Percentiles rank a stretch among this genome's conserved stretches.
phyloP scores from a whole-genome alignment of 306 rosid species.

The Prunus campanulata region DNA sequence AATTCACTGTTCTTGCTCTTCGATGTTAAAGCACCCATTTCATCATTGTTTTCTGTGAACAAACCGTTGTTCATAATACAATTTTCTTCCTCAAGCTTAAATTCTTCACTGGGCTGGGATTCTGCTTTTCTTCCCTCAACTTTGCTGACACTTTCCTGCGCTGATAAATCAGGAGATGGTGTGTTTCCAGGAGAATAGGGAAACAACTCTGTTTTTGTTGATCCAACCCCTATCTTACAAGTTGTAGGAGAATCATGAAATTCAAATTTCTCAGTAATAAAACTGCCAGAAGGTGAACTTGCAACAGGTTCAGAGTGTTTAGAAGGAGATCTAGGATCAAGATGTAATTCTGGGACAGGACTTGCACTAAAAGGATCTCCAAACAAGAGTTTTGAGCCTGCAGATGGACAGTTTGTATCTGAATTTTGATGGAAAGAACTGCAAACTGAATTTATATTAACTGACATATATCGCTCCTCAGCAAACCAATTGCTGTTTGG shows the following conservation, averaged over 20 bases:
- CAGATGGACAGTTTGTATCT: constrained; percentile 38
- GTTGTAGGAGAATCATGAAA: constrained; percentile 36
- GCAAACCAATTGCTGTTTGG: constrained; percentile 39
- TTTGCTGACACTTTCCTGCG: constrained; percentile 53
- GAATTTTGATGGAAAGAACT: constrained; percentile 41
- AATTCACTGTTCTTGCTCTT: constrained; percentile 23
- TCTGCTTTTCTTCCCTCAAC: constrained; percentile 34
- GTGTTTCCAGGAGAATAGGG: constrained; percentile 40
- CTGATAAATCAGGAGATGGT: constrained; percentile 49
- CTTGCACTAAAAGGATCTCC: constrained; percentile 48
- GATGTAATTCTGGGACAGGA: constrained; percentile 29
- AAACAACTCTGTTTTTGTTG: constrained; percentile 30
- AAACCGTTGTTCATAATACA: constrained; percentile 34
- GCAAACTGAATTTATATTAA: constrained; percentile 35
- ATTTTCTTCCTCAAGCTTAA: constrained; percentile 39
- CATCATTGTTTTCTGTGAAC: constrained; percentile 34
- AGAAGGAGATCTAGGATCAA: constrained; percentile 37
- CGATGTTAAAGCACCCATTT: constrained; percentile 33
- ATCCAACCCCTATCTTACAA: constrained; percentile 30
- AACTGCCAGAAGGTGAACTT: constrained; percentile 46
- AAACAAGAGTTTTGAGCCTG: constrained; percentile 34
- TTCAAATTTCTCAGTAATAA: constrained; percentile 35
- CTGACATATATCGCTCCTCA: constrained; percentile 46
- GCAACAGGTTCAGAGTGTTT: constrained; percentile 33
- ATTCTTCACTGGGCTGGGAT: constrained; percentile 25